Percentiles rank a stretch among this genome's conserved stretches.
These are phyloP conservation scores for Botrytis elliptica DNA, from an alignment of 2,329 filamentous ascomycete genomes.

Conservation along the genomic window DNA sequence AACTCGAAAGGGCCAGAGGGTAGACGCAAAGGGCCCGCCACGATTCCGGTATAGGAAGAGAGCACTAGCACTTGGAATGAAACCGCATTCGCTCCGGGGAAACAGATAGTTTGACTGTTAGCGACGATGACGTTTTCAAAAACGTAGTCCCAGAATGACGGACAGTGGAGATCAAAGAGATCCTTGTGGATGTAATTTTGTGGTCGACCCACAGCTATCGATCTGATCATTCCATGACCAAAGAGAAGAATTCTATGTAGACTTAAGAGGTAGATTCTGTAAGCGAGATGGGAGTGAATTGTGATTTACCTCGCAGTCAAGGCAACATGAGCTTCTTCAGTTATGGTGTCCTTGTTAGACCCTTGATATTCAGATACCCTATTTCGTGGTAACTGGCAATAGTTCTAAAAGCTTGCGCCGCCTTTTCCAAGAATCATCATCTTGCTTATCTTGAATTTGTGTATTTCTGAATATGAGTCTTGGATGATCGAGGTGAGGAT, in stretches of 20 bases:
- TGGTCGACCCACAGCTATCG: not conserved
- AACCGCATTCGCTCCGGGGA: too few species aligned
- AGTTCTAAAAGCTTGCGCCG: not conserved
- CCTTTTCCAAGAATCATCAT: not conserved
- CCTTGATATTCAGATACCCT: not conserved
- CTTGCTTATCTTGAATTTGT: not conserved
- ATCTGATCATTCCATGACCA: not conserved
- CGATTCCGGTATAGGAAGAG: too few species aligned
- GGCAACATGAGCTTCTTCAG: not conserved
- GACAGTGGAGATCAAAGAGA: not conserved
- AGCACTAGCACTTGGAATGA: not conserved
- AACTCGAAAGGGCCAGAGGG: not conserved
- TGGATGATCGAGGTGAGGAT: too few species aligned
- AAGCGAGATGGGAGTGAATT: not conserved
- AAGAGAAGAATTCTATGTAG: not conserved
- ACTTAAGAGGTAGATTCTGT: not conserved
- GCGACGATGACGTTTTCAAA: not conserved
- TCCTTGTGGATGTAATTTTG: not conserved
- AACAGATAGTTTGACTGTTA: not conserved
- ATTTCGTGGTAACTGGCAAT: not conserved
- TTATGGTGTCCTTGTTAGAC: not conserved
- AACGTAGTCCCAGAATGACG: not conserved
- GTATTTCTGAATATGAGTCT: not conserved
- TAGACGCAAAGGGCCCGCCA: not conserved
- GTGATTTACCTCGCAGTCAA: not conserved